These are phyloP conservation scores for Eutrema japonicum DNA, from an alignment of 345 rosid species.

Conservation along the genomic window DNA sequence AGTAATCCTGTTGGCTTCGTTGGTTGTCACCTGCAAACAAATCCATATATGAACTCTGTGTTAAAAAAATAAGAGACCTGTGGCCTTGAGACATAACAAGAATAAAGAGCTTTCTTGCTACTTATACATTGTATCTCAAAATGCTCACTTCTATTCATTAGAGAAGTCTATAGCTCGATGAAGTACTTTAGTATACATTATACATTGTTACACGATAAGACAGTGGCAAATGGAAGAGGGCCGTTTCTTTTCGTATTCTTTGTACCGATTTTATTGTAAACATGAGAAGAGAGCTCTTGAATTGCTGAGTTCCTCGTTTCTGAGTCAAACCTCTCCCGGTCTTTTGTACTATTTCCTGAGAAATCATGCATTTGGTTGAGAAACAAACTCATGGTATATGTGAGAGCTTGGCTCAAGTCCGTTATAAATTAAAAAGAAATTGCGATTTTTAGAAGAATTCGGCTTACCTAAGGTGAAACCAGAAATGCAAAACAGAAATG, in stretches of 20 bases:
- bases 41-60: conserved; percentile 6
- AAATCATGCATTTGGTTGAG: conserved; percentile 29
- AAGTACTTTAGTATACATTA: conserved; percentile 35
- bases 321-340: conserved; percentile 7
- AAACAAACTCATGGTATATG: conserved; percentile 10
- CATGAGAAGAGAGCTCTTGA: conserved; percentile 32
- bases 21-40: conserved; percentile 17
- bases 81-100: neutral
- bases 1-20: conserved; percentile 4
- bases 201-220: conserved; percentile 31
- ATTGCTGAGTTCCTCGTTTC: conserved; percentile 27
- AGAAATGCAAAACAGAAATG: conserved; percentile 28
- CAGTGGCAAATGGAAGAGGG: conserved; percentile 22
- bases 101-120: conserved; percentile 26
- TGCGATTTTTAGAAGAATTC: neutral
- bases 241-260: conserved; percentile 25
- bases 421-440: neutral
- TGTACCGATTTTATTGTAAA: conserved; percentile 28
- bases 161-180: conserved; percentile 30
- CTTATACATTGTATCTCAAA: conserved; percentile 32
- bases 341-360: conserved; percentile 39
- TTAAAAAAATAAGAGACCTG: neutral
- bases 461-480: conserved; percentile 1
- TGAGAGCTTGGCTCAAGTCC: conserved; percentile 21
- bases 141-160: conserved; percentile 35